phyloP scores from a whole-genome alignment of 129 eudicot genomes.

The Flaveria sonorensis region DNA sequence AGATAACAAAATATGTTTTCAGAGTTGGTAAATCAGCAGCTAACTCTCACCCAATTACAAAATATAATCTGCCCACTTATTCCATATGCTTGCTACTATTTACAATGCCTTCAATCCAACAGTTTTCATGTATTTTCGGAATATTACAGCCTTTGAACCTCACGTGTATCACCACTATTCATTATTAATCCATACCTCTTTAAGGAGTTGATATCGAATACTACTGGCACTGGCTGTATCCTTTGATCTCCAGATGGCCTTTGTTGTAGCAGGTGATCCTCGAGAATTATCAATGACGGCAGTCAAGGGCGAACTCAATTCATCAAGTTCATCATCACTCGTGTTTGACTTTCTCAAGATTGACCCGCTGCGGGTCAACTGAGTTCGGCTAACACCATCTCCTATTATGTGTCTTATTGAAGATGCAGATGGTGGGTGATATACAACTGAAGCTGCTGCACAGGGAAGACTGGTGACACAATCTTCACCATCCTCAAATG shows the following conservation, averaged over 20 bases:
- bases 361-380: conserved; percentile 61
- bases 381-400: conserved; percentile 39
- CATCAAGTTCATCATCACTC: conserved; percentile 90
- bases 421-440: conserved; percentile 58
- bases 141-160: conserved; percentile 4
- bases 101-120: conserved; percentile 21
- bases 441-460: conserved; percentile 56
- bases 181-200: conserved; percentile 71
- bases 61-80: conserved; percentile 23
- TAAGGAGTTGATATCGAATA: conserved; percentile 72
- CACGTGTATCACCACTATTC: conserved; percentile 25
- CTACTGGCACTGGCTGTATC: conserved; percentile 34
- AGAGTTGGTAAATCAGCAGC: neutral
- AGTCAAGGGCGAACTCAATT: conserved; percentile 65
- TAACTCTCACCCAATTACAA: conserved; percentile 25
- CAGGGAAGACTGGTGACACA: conserved; percentile 58
- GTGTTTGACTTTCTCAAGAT: conserved; percentile 76
- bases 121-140: conserved; percentile 1
- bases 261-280: conserved; percentile 33
- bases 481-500: conserved; percentile 48
- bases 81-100: conserved; percentile 26
- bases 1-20: neutral
- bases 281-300: conserved; percentile 39
- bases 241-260: conserved; percentile 36
- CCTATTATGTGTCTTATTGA: conserved; percentile 50